These are phyloP conservation scores for Ophiocordyceps camponoti-rufipedis DNA, from an alignment of 2,329 filamentous ascomycete species.

Conservation along the genomic window DNA sequence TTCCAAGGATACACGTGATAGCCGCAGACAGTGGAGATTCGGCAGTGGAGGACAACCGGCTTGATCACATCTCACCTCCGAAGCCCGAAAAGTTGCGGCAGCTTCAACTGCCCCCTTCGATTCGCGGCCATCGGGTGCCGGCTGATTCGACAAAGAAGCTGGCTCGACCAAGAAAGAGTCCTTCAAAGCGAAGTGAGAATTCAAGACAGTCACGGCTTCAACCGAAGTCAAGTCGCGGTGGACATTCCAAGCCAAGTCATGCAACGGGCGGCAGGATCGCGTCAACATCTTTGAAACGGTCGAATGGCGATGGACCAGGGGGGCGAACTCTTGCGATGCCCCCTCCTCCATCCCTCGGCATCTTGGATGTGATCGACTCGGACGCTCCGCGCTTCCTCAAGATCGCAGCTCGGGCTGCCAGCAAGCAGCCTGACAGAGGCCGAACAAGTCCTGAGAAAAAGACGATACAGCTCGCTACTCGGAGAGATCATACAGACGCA, in stretches of 20 bases:
- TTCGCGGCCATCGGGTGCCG: constrained; percentile 10
- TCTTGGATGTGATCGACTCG: constrained; percentile 38
- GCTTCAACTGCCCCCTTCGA: constrained; percentile 9
- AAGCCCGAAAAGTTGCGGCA: constrained; percentile 22
- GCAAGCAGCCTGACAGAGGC: constrained; percentile 26
- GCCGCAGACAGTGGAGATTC: constrained; percentile 15
- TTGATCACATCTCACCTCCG: constrained; percentile 31
- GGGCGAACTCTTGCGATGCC: constrained; percentile 1
- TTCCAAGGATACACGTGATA: neutral
- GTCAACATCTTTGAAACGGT: neutral
- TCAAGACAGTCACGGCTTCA: neutral
- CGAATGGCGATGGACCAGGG: neutral
- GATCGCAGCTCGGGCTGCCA: constrained; percentile 40
- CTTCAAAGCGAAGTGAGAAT: neutral
- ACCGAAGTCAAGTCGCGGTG: neutral
- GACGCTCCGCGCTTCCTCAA: constrained; percentile 38
- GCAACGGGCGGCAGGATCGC: neutral
- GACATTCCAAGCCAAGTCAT: neutral
- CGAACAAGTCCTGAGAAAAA: constrained; percentile 36
- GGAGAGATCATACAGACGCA: constrained; percentile 41
- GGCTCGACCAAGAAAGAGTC: neutral
- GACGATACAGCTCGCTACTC: constrained; percentile 39
- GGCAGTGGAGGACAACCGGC: constrained; percentile 29
- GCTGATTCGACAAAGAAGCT: constrained; percentile 5
- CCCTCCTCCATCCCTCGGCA: constrained; percentile 32